Conservation (phyloP, 331 rosid genomes). For the Cydonia oblonga region DNA sequence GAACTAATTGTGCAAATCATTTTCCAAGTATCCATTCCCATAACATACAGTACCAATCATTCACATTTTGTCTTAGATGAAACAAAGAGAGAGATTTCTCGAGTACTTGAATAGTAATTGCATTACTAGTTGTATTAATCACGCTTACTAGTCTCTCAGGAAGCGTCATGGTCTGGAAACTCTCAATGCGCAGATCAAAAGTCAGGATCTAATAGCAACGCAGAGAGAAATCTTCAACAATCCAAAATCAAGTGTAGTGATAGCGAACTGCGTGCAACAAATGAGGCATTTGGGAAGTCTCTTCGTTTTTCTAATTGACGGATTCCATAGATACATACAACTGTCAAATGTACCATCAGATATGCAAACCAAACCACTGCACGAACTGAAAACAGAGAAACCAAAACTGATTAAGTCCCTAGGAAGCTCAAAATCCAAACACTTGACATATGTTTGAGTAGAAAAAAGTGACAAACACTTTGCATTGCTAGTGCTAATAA, state of each 20-base stretch:
- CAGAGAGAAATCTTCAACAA: background rate
- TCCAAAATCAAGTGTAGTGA: background rate
- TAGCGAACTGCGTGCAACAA: background rate
- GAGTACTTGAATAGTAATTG: background rate
- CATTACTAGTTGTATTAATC: background rate
- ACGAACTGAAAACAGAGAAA: background rate
- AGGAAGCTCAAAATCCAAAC: background rate
- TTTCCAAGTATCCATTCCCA: no score
- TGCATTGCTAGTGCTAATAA: background rate
- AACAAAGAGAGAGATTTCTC: constrained; percentile 9
- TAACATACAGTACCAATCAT: background rate
- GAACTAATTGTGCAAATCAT: no score
- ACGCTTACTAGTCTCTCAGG: background rate
- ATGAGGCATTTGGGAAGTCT: background rate
- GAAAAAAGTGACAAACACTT: background rate
- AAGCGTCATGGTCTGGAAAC: background rate
- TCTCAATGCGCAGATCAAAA: background rate
- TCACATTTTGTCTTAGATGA: background rate
- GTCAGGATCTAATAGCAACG: background rate
- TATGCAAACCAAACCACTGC: background rate
- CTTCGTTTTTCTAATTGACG: background rate
- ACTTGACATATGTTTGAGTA: background rate
- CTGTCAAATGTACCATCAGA: rapidly evolving
- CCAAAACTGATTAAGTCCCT: no score
- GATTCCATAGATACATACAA: background rate